A percentile compares a stretch with the other conserved stretches of the same genome.
These are phyloP conservation scores for Rutstroemia sp. DNA, from an alignment of 2,329 filamentous ascomycete genomes.

Conservation along the genomic window DNA sequence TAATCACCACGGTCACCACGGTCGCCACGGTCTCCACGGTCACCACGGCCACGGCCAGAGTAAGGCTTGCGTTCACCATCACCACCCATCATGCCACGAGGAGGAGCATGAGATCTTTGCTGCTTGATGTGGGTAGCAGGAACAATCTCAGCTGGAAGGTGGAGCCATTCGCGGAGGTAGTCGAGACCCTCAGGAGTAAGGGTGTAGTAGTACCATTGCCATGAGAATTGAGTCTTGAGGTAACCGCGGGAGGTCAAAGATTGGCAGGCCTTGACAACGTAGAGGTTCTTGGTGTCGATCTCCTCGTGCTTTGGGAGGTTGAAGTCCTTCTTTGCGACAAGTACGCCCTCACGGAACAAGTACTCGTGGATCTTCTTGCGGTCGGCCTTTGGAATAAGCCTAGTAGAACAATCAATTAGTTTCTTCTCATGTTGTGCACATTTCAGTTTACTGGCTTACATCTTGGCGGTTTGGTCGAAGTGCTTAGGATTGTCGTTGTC, in stretches of 20 bases:
- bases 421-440: not conserved
- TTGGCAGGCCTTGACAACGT: conserved; percentile 97
- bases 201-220: conserved; percentile 99
- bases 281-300: conserved; percentile 99
- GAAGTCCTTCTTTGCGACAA: conserved; percentile 99
- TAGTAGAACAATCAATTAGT: conserved; percentile 42
- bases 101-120: conserved; percentile 92
- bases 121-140: conserved; percentile 99
- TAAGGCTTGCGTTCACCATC: conserved; percentile 75
- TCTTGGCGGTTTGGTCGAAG: conserved; percentile 36
- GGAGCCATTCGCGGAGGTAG: conserved; percentile 99
- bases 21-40: conserved; percentile 50
- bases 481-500: conserved; percentile 13
- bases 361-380: conserved; percentile 99
- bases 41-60: conserved; percentile 71
- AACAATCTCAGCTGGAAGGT: conserved; percentile 98
- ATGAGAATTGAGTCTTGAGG: conserved; percentile 99
- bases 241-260: conserved; percentile 96
- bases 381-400: conserved; percentile 99
- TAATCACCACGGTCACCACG: conserved; percentile 77
- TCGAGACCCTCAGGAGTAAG: conserved; percentile 98
- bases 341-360: conserved; percentile 89
- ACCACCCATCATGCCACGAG: conserved; percentile 89
- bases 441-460: conserved; percentile 26
- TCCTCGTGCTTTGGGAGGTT: conserved; percentile 88